phyloP scores from a whole-genome alignment of 2,329 filamentous ascomycete genomes.

The Phyllachora maydis region DNA sequence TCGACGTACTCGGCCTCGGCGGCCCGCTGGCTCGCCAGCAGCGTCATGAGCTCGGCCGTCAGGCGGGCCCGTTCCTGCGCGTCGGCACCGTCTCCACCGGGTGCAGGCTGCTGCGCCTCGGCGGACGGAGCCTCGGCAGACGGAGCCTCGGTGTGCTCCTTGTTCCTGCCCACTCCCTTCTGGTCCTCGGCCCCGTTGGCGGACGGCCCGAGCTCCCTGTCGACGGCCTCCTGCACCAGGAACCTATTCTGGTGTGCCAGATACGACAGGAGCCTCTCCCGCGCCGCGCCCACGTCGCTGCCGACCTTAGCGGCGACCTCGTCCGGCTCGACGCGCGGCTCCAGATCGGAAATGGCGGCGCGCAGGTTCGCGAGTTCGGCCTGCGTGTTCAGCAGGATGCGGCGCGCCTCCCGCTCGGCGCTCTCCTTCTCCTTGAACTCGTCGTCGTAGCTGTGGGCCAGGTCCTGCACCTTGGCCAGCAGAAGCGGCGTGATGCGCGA shows the following conservation, averaged over 20 bases:
- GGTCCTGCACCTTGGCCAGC: slow-evolving; percentile 49
- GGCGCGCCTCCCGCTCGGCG: slow-evolving; percentile 45
- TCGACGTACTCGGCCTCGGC: slow-evolving; percentile 49
- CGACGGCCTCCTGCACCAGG: slow-evolving; percentile 28
- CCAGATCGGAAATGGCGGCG: slow-evolving; percentile 36
- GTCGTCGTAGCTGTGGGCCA: slow-evolving; percentile 51
- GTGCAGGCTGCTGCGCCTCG: slow-evolving; percentile 1
- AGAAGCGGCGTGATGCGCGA: slow-evolving; percentile 48
- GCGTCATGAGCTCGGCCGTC: slow-evolving; percentile 31
- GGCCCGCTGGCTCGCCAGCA: slow-evolving; percentile 36
- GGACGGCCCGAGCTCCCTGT: slow-evolving; percentile 24
- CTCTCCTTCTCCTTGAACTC: slow-evolving; percentile 56
- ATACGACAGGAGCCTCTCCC: slow-evolving; percentile 13
- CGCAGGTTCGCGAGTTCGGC: slow-evolving; percentile 41
- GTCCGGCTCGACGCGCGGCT: slow-evolving; percentile 31
- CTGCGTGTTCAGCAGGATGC: slow-evolving; percentile 44
- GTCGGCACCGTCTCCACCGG: slow-evolving; percentile 14
- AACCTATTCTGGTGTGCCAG: slow-evolving; percentile 27
- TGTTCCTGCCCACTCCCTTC: no score
- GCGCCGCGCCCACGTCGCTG: slow-evolving; percentile 25
- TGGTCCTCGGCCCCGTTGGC: slow-evolving; percentile 22
- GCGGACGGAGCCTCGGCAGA: no score
- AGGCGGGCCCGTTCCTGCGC: slow-evolving; percentile 34
- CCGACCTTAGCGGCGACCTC: slow-evolving; percentile 27
- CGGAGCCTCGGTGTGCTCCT: slow-evolving; percentile 3